A percentile compares a stretch with the other conserved stretches of the same genome.
Conservation (phyloP, 805 yeast genomes). For the Ogataea trehaloabstinens region DNA sequence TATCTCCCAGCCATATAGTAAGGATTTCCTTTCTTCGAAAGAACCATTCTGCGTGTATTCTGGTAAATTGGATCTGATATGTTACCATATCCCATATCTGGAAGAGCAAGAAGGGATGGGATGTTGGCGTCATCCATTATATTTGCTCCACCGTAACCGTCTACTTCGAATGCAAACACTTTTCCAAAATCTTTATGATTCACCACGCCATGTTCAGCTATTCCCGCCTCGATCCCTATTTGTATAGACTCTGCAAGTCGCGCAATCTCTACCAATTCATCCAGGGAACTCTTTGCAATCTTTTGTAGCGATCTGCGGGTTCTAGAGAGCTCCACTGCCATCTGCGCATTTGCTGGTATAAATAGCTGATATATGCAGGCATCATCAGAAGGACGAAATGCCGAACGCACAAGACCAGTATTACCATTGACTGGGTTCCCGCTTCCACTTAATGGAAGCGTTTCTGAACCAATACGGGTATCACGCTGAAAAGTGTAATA, state of each 20-base stretch:
- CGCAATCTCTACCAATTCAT: conserved; percentile 29
- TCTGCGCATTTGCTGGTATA: conserved; percentile 82
- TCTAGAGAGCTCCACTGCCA: conserved; percentile 59
- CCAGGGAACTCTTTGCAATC: conserved; percentile 7
- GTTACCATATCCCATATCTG: conserved; percentile 67
- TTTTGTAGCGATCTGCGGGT: conserved; percentile 25
- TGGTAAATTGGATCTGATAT: conserved; percentile 59
- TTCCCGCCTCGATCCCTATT: conserved; percentile 46
- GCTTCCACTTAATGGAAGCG: conserved; percentile 71
- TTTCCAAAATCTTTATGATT: conserved; percentile 67
- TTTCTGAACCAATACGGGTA: conserved; percentile 77
- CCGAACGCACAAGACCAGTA: conserved; percentile 74
- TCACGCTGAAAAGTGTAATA: conserved; percentile 69
- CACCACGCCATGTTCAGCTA: conserved; percentile 62
- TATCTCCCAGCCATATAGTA: conserved; percentile 61
- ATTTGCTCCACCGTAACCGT: conserved; percentile 73
- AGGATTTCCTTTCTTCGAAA: conserved; percentile 71
- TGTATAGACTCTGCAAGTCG: conserved; percentile 33
- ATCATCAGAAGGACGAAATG: conserved; percentile 88
- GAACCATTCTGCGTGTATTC: conserved; percentile 75
- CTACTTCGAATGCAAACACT: conserved; percentile 86
- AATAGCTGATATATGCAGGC: conserved; percentile 77
- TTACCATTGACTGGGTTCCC: conserved; percentile 79
- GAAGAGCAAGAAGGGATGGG: conserved; percentile 77
- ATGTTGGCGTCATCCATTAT: conserved; percentile 91